Conservation (phyloP, 495 filamentous ascomycete genomes). For the Apodospora peruviana region DNA sequence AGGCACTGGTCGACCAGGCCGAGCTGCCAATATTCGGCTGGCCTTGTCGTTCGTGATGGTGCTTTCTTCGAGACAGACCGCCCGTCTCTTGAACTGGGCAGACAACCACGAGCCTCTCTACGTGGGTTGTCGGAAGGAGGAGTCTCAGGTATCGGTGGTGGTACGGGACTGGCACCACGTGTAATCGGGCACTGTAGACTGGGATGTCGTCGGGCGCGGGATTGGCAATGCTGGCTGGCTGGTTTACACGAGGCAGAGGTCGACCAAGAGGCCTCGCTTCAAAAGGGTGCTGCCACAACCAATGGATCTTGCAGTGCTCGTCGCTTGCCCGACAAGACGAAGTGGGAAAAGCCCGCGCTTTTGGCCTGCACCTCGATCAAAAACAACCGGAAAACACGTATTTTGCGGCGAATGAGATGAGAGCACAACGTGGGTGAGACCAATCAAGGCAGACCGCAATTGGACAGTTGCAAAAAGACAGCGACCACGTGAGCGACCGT, state of each 20-base stretch:
- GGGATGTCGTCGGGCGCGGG: slow-evolving; percentile 19
- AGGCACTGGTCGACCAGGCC: too few relatives aligned
- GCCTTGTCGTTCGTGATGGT: too few relatives aligned
- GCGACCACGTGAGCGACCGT: background rate
- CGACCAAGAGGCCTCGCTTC: background rate
- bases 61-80: too few relatives aligned
- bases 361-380: background rate
- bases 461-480: background rate
- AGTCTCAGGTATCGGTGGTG: too few relatives aligned
- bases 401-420: background rate
- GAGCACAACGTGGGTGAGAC: too few relatives aligned
- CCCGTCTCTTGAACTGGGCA: too few relatives aligned
- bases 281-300: background rate
- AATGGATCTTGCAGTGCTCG: slow-evolving; percentile 1
- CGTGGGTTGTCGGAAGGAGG: slow-evolving; percentile 15
- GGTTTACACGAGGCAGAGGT: slow-evolving; percentile 3
- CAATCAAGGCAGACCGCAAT: background rate
- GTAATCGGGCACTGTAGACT: slow-evolving; percentile 25
- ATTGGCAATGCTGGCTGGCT: slow-evolving; percentile 6
- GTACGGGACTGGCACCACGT: slow-evolving; percentile 34
- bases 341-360: background rate
- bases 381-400: background rate
- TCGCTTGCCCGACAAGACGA: slow-evolving; percentile 6
- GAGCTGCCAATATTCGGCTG: too few relatives aligned
- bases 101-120: background rate